Evolutionary conservation across 1,284 basidiomycete species (phyloP).

Genomic region (Mycena citricolor): DNA sequence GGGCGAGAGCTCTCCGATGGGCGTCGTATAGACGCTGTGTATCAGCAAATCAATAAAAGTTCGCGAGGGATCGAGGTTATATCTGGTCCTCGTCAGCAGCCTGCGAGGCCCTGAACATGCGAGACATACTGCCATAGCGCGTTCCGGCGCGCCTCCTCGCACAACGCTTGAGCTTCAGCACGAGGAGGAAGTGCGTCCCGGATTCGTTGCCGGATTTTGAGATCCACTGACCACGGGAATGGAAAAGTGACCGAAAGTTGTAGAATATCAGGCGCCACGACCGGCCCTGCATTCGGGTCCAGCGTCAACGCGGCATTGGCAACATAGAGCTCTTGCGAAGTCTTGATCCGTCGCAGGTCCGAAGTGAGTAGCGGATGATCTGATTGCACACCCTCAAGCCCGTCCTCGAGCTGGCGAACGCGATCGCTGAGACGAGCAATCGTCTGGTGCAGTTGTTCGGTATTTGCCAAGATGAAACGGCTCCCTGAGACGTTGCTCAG

Average conservation of each 20-base stretch:
- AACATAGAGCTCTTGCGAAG: conserved; percentile 48
- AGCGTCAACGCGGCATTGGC: conserved; percentile 17
- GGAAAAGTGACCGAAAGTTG: conserved; percentile 63
- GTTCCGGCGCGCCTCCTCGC: conserved; percentile 58
- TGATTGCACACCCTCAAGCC: conserved; percentile 45
- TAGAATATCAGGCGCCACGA: conserved; percentile 54
- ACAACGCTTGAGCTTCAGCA: conserved; percentile 54
- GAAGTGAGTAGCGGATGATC: conserved; percentile 54
- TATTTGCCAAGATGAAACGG: conserved; percentile 63
- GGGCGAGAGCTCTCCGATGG: conserved; percentile 55
- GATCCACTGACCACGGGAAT: conserved; percentile 57
- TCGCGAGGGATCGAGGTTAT: conserved; percentile 64
- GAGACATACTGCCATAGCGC: conserved; percentile 68
- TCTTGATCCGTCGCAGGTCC: conserved; percentile 49
- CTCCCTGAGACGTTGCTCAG: conserved; percentile 51
- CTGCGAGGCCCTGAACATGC: conserved; percentile 16
- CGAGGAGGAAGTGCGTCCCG: conserved; percentile 56
- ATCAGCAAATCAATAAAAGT: conserved; percentile 64
- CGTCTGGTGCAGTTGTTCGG: conserved; percentile 62
- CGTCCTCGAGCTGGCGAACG: conserved; percentile 60
- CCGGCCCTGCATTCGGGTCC: conserved; percentile 30
- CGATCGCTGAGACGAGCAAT: conserved; percentile 58
- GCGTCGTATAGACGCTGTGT: conserved; percentile 61
- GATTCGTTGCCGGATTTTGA: conserved; percentile 58
- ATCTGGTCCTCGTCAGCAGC: conserved; percentile 39